Conservation (phyloP, 305 asterid species). For the Rubia balearica region DNA sequence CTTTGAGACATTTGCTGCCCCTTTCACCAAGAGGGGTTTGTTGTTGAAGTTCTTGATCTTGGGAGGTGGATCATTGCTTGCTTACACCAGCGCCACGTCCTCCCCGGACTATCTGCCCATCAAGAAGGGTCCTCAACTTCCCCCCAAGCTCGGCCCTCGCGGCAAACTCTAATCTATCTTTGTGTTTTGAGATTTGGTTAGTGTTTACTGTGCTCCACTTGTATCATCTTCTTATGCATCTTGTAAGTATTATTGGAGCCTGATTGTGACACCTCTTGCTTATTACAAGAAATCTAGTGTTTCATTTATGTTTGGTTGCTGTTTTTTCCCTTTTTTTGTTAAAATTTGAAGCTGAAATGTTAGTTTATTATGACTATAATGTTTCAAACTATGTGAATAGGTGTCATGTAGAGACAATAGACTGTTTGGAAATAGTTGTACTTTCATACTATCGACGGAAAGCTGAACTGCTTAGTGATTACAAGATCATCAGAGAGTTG, state of each 20-base stretch:
- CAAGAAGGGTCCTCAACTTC: constrained; percentile 92
- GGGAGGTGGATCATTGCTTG: constrained; percentile 84
- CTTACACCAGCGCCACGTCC: constrained; percentile 79
- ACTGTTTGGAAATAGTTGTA: background rate
- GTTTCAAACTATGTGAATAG: background rate
- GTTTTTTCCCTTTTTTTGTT: background rate
- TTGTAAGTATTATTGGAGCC: constrained; percentile 48
- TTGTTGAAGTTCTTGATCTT: constrained; percentile 88
- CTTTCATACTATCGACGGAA: background rate
- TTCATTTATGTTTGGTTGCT: background rate
- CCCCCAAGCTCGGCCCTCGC: constrained; percentile 82
- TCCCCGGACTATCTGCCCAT: constrained; percentile 88
- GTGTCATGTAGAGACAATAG: background rate
- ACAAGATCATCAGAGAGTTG: constrained; percentile 16
- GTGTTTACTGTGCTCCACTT: constrained; percentile 25
- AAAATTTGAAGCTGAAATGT: background rate
- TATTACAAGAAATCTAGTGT: constrained; percentile 29
- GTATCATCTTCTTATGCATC: constrained; percentile 29
- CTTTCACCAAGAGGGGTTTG: constrained; percentile 96
- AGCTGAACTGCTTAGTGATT: constrained; percentile 14
- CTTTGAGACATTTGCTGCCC: constrained; percentile 97
- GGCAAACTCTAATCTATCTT: constrained; percentile 54
- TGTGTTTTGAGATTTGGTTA: constrained; percentile 10
- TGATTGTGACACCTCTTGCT: constrained; percentile 6
- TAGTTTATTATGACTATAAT: background rate